Evolutionary conservation across 306 rosid genomes (phyloP).

Genomic region (Fagus crenata): DNA sequence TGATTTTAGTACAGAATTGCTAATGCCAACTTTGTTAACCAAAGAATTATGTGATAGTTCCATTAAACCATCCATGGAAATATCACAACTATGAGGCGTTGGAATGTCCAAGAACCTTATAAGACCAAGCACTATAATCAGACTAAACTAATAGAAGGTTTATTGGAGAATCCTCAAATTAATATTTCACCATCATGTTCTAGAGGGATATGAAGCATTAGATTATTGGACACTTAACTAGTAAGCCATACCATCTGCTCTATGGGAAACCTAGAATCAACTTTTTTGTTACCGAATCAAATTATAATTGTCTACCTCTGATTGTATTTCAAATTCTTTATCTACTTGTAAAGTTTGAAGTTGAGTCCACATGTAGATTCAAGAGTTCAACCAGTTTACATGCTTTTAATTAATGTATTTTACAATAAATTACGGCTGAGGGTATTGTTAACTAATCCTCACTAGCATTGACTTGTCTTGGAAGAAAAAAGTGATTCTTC

Average conservation of each 20-base stretch:
- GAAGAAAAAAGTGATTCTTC: background rate
- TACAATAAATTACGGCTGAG: background rate
- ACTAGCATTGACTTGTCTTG: background rate
- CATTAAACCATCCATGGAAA: background rate
- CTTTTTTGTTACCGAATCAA: background rate
- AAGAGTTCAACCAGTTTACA: background rate
- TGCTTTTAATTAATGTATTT: background rate
- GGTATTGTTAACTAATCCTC: background rate
- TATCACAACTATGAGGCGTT: background rate
- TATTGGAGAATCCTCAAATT: background rate
- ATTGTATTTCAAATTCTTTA: conserved; percentile 22
- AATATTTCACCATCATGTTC: background rate
- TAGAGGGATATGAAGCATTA: background rate
- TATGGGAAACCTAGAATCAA: background rate
- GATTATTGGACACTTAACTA: background rate
- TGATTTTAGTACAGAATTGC: background rate
- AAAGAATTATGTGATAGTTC: background rate
- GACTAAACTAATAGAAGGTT: background rate
- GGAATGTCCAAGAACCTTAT: background rate
- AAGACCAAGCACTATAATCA: background rate
- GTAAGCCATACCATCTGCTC: background rate
- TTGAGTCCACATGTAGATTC: background rate
- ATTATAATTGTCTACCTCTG: conserved; percentile 2
- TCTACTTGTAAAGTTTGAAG: conserved; percentile 6
- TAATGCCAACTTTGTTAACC: background rate